phyloP scores from a whole-genome alignment of 2,329 filamentous ascomycete species.

The Truncatella angustata region DNA sequence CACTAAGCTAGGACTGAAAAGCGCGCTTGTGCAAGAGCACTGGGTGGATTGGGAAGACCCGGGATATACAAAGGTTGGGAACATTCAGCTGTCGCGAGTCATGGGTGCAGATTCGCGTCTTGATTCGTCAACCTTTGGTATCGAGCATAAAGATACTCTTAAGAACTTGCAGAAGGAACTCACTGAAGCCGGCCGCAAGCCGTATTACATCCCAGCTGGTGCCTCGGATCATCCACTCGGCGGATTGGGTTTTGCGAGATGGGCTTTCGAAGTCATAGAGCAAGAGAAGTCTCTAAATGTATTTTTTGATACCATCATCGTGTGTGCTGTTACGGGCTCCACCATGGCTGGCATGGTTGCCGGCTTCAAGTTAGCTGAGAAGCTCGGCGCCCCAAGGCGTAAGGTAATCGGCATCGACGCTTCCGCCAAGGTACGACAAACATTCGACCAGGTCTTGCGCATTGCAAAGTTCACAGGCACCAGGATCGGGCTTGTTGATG shows the following conservation, averaged over 20 bases:
- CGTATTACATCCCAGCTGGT: conserved; percentile 71
- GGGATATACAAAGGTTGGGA: conserved; percentile 64
- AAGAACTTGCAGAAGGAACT: conserved; percentile 53
- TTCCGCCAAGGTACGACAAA: conserved; percentile 58
- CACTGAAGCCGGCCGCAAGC: conserved; percentile 50
- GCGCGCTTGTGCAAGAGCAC: conserved; percentile 61
- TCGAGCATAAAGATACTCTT: conserved; percentile 65
- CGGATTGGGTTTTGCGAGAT: conserved; percentile 68
- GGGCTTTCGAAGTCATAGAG: conserved; percentile 65
- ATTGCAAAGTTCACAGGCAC: conserved; percentile 63
- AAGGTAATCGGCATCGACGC: conserved; percentile 68
- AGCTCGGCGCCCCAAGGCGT: conserved; percentile 40
- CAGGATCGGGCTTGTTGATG: conserved; percentile 59
- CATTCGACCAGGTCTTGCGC: conserved; percentile 62
- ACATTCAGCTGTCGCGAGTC: conserved; percentile 67
- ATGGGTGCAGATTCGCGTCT: conserved; percentile 65
- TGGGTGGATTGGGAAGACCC: conserved; percentile 64
- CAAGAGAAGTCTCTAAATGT: conserved; percentile 62
- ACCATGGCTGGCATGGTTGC: conserved; percentile 72
- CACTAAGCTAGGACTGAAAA: conserved; percentile 53
- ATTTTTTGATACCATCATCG: conserved; percentile 67
- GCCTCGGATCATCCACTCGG: conserved; percentile 70
- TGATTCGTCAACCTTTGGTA: conserved; percentile 61
- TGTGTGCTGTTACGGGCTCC: conserved; percentile 69
- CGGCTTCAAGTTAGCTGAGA: conserved; percentile 65